phyloP scores from a whole-genome alignment of 1,284 basidiomycete genomes.

The Leccinum pachyderme region DNA sequence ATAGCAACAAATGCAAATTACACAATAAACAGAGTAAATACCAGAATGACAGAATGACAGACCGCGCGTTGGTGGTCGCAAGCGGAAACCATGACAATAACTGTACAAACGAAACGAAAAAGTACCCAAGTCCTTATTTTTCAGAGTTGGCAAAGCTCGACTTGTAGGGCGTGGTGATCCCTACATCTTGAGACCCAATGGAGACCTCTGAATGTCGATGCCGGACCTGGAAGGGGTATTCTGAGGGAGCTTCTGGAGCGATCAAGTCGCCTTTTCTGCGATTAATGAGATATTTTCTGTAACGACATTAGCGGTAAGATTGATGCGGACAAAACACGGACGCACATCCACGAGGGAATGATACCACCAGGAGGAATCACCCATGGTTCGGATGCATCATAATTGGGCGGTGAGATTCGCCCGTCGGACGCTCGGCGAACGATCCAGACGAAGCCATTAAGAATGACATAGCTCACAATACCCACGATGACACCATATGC shows the following conservation, averaged over 20 bases:
- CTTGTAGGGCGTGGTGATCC: conserved; percentile 24
- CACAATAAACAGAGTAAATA: conserved; percentile 29
- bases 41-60: no score
- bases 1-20: conserved; percentile 13
- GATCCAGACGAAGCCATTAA: conserved; percentile 72
- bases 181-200: conserved; percentile 31
- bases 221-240: conserved; percentile 32
- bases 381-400: conserved; percentile 65
- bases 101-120: neutral
- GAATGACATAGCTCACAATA: conserved; percentile 64
- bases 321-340: neutral
- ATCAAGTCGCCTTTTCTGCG: conserved; percentile 1
- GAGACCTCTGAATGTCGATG: conserved; percentile 33
- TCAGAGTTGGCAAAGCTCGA: conserved; percentile 31
- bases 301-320: neutral
- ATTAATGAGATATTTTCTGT: conserved; percentile 24
- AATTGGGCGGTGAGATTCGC: conserved; percentile 68
- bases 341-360: conserved; percentile 69
- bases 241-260: conserved; percentile 12
- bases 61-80: conserved; percentile 18
- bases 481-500: conserved; percentile 89
- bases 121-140: conserved; percentile 17
- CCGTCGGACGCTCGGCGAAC: conserved; percentile 55
- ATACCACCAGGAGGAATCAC: conserved; percentile 66
- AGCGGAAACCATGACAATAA: conserved; percentile 11